Evolutionary conservation across 257 asterid genomes (phyloP), one percentile per base, ranked within the genome.

Genomic region (Solanum clarkiae): DNA sequence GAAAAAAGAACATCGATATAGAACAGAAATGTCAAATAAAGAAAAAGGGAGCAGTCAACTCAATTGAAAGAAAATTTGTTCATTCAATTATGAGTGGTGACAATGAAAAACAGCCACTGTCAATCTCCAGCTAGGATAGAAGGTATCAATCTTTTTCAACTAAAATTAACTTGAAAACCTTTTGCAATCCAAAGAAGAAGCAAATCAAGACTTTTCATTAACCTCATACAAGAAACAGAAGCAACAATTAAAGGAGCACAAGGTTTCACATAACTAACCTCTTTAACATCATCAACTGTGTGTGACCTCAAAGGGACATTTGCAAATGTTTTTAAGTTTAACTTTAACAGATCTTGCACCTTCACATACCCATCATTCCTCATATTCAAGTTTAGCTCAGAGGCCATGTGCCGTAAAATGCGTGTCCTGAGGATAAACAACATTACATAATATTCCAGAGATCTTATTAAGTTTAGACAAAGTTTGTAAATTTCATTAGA

Each of bases 321-420:
- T 45, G 98, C 97, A 88, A 92, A 90, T n/a, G 99, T 93, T 85
- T 89, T 97, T 70, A 95, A 80, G 88, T 95, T 89, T 60, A 95
- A 90, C 93, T 91, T 93, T 81, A 97, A 92, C 86, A 95, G 88
- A 86, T 94, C 97, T 82, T 88, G 92, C 84, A 95, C 97, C 89
- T 94, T 95, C 75, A 94, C 97, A 93, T 90, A 97, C 85, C 98
- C 99, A 87, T 97, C 98, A 87, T 81, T 85, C 87, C 98, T 94
- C 95, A 95, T 94, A 80, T 93, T 91, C 89, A 97, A 87, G 59
- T 91, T 95, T 90, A 95, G 87, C 89, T 95, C 97, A 44, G 96
- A 88, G 84, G 97, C 97, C 99, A 92, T 92, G 87, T 95, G 99
- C 85, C 98, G 94, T 89, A 95, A 88, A 90, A 97, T 80, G 55